These are phyloP conservation scores for Vachellia pachyceras DNA, from an alignment of 306 rosid genomes.

Conservation along the genomic window DNA sequence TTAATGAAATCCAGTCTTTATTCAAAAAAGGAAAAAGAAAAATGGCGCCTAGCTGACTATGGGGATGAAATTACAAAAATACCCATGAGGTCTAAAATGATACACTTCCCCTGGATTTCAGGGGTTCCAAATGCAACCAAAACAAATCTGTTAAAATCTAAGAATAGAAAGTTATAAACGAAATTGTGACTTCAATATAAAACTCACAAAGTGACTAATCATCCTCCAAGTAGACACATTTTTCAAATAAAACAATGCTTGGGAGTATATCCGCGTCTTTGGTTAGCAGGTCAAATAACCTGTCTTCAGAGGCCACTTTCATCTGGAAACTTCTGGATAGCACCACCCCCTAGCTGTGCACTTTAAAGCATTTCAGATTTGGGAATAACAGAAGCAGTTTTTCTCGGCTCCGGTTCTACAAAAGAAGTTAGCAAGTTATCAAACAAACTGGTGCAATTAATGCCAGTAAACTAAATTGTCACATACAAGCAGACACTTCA, in stretches of 20 bases:
- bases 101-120: neutral
- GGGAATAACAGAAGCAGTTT: conserved; percentile 79
- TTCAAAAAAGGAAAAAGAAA: too few species aligned
- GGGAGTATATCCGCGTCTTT: neutral
- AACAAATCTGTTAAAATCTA: neutral
- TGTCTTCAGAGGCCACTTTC: neutral
- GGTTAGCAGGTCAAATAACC: conserved; percentile 20
- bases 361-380: conserved; percentile 74
- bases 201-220: neutral
- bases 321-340: conserved; percentile 29
- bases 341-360: conserved; percentile 65
- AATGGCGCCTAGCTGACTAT: too few species aligned
- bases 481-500: conserved; percentile 5
- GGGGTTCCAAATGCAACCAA: neutral
- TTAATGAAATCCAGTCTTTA: too few species aligned
- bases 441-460: conserved; percentile 15
- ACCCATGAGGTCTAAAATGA: neutral
- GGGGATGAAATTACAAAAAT: too few species aligned
- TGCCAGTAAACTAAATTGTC: neutral
- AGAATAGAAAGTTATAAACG: conserved; percentile 10
- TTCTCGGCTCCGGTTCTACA: conserved; percentile 74
- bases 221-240: neutral
- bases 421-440: conserved; percentile 32
- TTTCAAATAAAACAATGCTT: neutral
- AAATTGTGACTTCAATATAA: neutral